Conservation (phyloP, 1,284 basidiomycete species). For the Trichosporon sp. region DNA sequence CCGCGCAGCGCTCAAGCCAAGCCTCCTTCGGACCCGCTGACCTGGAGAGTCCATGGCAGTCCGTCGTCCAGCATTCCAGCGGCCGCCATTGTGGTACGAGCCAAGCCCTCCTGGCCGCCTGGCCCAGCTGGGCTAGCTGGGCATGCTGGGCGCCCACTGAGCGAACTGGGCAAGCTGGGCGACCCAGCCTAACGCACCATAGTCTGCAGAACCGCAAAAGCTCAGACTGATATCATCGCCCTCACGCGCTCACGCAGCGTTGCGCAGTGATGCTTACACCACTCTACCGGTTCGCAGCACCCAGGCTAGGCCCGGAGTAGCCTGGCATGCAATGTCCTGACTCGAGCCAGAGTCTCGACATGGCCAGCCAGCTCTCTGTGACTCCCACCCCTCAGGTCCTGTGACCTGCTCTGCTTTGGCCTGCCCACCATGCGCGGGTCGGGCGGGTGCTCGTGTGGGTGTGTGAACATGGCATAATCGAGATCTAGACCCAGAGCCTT, state of each 20-base stretch:
- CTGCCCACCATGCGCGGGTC: not conserved
- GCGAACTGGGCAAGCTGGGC: no score
- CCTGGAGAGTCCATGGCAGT: not conserved
- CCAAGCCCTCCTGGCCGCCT: not conserved
- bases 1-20: not conserved
- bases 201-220: no score
- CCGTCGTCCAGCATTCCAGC: not conserved
- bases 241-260: no score
- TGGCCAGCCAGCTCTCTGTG: not conserved
- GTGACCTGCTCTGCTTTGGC: not conserved
- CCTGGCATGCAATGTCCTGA: not conserved
- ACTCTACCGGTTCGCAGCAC: not conserved
- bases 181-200: not conserved
- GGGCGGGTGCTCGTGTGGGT: not conserved
- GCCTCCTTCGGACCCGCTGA: not conserved
- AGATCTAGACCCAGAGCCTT: not conserved
- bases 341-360: not conserved
- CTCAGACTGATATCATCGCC: not conserved
- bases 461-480: not conserved
- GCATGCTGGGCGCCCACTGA: no score
- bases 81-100: not conserved
- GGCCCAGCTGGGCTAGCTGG: no score
- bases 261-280: not conserved
- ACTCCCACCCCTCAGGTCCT: not conserved
- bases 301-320: not conserved